Percentiles rank a stretch among this genome's conserved stretches.
These are phyloP conservation scores for Saccharomycopsis babjevae DNA, from an alignment of 805 yeast species.

Conservation along the genomic window DNA sequence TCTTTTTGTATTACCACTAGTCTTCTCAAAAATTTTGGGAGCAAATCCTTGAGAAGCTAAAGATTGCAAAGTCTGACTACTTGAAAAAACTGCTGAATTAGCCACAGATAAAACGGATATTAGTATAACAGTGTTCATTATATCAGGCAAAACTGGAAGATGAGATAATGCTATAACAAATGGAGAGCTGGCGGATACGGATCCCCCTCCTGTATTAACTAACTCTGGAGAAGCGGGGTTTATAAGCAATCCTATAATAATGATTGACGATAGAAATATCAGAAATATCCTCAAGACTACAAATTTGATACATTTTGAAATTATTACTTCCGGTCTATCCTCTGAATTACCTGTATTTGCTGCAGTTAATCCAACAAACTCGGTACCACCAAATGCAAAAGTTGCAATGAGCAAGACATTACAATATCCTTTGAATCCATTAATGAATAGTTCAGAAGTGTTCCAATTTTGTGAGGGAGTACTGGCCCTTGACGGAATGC, in stretches of 20 bases:
- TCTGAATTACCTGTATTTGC: constrained; percentile 52
- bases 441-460: constrained; percentile 56
- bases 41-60: constrained; percentile 63
- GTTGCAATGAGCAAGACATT: constrained; percentile 53
- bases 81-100: constrained; percentile 64
- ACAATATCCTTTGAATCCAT: constrained; percentile 50
- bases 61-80: constrained; percentile 59
- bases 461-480: constrained; percentile 40
- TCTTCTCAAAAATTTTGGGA: constrained; percentile 36
- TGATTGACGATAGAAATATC: constrained; percentile 44
- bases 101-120: constrained; percentile 69
- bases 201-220: constrained; percentile 35
- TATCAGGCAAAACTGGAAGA: constrained; percentile 54
- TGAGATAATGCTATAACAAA: constrained; percentile 60
- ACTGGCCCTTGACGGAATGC: constrained; percentile 35
- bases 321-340: constrained; percentile 36
- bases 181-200: constrained; percentile 56
- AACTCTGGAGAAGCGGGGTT: constrained; percentile 45
- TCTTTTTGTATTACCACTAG: constrained; percentile 44
- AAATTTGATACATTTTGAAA: constrained; percentile 56
- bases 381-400: constrained; percentile 59
- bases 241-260: constrained; percentile 48
- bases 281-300: constrained; percentile 55
- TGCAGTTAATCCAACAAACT: constrained; percentile 54
- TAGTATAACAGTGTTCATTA: constrained; percentile 66